Evolutionary conservation across 225 moss, liverwort and hornwort genomes (phyloP).

Genomic region (Climacium dendroides): DNA sequence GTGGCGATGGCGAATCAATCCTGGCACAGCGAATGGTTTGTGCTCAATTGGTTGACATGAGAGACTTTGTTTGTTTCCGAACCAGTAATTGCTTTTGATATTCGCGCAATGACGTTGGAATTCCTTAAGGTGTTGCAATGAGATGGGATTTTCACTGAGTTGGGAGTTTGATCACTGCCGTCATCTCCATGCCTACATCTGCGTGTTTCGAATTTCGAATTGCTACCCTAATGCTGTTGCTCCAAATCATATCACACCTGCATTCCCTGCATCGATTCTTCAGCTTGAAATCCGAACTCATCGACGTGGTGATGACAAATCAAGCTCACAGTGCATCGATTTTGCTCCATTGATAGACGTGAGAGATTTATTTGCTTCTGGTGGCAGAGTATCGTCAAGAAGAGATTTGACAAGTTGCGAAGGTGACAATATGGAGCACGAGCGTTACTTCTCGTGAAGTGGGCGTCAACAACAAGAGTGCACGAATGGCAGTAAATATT

Average conservation of each 20-base stretch:
- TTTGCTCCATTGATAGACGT: neutral
- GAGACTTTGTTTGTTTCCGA: neutral
- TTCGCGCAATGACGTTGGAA: neutral
- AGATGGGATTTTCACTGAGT: neutral
- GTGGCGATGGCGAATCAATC: neutral
- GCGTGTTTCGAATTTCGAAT: neutral
- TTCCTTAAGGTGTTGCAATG: neutral
- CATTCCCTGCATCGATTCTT: neutral
- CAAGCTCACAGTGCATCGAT: neutral
- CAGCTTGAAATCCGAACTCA: neutral
- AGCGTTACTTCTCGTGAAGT: neutral
- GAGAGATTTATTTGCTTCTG: no score
- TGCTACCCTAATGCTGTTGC: neutral
- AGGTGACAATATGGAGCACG: neutral
- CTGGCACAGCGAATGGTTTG: neutral
- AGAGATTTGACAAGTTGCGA: neutral
- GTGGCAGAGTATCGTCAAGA: neutral
- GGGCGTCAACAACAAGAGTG: neutral
- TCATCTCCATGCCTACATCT: neutral
- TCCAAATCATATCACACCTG: neutral
- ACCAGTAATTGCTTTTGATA: neutral
- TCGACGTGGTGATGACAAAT: neutral
- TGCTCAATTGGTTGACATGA: neutral
- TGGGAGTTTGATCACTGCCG: neutral
- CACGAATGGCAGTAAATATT: neutral